These are phyloP conservation scores for Mycena haematopus DNA, from an alignment of 768 basidiomycete species.

Conservation along the genomic window DNA sequence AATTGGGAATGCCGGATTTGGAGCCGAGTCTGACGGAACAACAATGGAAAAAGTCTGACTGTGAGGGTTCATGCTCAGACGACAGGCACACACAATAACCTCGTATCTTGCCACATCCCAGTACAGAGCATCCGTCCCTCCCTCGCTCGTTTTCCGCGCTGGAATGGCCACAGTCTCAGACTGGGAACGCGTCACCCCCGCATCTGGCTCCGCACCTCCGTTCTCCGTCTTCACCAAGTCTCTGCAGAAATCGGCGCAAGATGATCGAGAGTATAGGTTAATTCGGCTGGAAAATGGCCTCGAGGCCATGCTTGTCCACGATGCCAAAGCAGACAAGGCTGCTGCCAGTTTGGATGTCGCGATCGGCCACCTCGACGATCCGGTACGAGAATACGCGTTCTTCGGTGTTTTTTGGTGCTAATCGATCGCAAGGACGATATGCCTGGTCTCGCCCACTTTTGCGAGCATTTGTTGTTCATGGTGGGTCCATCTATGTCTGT, in stretches of 20 bases:
- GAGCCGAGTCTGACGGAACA: too few species aligned
- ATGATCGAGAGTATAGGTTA: conserved; percentile 81
- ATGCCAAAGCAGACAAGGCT: conserved; percentile 89
- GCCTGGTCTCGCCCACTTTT: conserved; percentile 93
- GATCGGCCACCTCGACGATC: conserved; percentile 93
- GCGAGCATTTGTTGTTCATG: conserved; percentile 97
- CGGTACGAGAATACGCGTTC: conserved; percentile 57
- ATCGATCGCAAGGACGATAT: conserved; percentile 69
- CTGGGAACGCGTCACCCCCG: conserved; percentile 43
- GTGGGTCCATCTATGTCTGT: conserved; percentile 49
- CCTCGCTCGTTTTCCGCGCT: conserved; percentile 15
- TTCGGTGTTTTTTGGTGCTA: neutral
- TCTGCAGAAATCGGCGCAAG: conserved; percentile 75
- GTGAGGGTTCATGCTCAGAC: conserved; percentile 15
- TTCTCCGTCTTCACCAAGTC: conserved; percentile 63
- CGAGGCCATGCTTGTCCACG: conserved; percentile 84
- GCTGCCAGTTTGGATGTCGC: conserved; percentile 94
- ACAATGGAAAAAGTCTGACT: neutral
- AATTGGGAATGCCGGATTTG: too few species aligned
- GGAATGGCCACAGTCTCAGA: conserved; percentile 34
- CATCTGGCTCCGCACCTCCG: conserved; percentile 39
- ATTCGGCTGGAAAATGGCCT: conserved; percentile 89
- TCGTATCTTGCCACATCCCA: conserved; percentile 23
- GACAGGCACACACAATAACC: neutral
- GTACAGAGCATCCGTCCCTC: neutral